A percentile compares a stretch with the other conserved stretches of the same genome.
Evolutionary conservation across 768 basidiomycete genomes (phyloP).

Genomic region (Calocera viscosa): DNA sequence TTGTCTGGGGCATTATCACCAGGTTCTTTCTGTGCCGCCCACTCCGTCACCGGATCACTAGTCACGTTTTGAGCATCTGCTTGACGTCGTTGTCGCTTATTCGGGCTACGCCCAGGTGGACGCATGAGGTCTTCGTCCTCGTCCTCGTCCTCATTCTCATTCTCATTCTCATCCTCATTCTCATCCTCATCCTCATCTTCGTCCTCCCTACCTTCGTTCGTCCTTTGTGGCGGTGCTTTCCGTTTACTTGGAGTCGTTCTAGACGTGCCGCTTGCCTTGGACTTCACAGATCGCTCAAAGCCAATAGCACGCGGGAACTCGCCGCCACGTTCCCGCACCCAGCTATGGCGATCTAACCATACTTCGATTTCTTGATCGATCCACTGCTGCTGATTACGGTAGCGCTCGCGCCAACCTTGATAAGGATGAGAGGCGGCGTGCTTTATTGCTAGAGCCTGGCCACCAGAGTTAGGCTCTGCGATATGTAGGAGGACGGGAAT

Average conservation of each 20-base stretch:
- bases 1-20: no score
- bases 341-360: neutral
- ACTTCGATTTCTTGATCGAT: neutral
- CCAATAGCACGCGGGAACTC: neutral
- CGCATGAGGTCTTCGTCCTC: neutral
- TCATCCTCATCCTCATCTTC: neutral
- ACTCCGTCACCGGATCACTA: no score
- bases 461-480: no score
- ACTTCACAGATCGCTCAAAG: neutral
- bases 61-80: no score
- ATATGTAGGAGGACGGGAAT: neutral
- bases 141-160: neutral
- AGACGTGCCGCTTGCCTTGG: neutral
- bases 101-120: neutral
- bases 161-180: neutral
- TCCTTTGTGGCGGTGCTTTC: neutral
- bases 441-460: neutral
- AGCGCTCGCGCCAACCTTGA: neutral
- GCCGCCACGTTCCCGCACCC: neutral
- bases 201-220: neutral
- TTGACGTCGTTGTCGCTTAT: neutral
- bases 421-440: neutral
- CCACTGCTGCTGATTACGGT: neutral
- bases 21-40: no score
- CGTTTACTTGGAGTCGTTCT: neutral